phyloP scores from a whole-genome alignment of 495 filamentous ascomycete genomes.

The Trichodelitschia bisporula region DNA sequence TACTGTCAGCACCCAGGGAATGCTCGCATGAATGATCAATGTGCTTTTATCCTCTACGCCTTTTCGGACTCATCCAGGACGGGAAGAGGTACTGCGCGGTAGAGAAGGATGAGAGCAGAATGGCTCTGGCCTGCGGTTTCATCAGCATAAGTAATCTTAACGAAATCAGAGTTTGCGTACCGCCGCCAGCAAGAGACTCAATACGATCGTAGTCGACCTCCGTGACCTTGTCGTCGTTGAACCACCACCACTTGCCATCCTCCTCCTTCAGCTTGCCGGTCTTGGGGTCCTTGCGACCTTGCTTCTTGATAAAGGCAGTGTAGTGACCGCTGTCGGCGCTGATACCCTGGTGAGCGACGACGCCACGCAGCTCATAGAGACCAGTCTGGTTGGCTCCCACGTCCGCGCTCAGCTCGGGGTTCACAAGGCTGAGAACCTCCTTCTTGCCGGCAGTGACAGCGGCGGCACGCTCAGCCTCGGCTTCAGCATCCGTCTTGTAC shows the following conservation, averaged over 20 bases:
- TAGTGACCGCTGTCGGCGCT: conserved; percentile 97
- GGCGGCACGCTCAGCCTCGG: conserved; percentile 59
- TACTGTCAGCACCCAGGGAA: too few relatives aligned
- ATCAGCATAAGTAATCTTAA: conserved; percentile 2
- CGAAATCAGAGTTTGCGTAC: conserved; percentile 21
- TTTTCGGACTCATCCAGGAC: conserved; percentile 22
- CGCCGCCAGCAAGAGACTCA: conserved; percentile 68
- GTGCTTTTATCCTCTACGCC: too few relatives aligned
- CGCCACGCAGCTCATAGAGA: conserved; percentile 77
- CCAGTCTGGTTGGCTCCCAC: conserved; percentile 75
- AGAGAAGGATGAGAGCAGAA: conserved; percentile 80
- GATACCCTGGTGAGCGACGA: conserved; percentile 93
- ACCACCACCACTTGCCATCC: conserved; percentile 98
- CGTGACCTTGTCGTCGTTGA: conserved; percentile 93
- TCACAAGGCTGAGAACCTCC: conserved; percentile 51
- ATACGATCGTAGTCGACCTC: conserved; percentile 87
- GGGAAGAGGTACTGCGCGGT: conserved; percentile 54
- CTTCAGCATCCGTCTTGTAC: conserved; percentile 81
- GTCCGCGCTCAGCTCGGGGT: conserved; percentile 44
- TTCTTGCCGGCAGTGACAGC: conserved; percentile 56
- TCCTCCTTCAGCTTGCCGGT: conserved; percentile 49
- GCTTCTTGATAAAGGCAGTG: conserved; percentile 91
- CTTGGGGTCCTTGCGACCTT: conserved; percentile 34
- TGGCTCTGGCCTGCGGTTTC: conserved; percentile 48
- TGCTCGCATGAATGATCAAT: too few relatives aligned